A percentile compares a stretch with the other conserved stretches of the same genome.
Evolutionary conservation across 2,329 filamentous ascomycete genomes (phyloP).

Genomic region (Lachnellula subtilissima): DNA sequence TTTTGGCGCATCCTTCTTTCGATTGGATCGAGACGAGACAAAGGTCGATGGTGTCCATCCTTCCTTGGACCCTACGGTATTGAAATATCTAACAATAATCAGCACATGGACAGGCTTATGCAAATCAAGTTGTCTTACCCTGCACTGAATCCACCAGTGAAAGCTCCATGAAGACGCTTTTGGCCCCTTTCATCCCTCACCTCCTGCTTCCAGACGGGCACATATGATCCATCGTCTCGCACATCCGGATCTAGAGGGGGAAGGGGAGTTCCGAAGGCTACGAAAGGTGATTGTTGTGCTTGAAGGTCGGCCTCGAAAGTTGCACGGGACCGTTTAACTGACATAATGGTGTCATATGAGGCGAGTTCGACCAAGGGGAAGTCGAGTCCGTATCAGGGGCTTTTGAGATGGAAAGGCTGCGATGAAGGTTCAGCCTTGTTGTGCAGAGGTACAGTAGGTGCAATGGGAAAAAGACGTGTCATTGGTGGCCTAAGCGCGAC

Average conservation of each 20-base stretch:
- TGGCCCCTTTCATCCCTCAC: slow-evolving; percentile 88
- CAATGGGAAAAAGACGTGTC: not conserved
- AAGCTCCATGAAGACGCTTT: slow-evolving; percentile 89
- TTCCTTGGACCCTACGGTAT: slow-evolving; percentile 96
- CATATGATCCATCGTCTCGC: slow-evolving; percentile 85
- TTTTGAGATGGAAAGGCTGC: slow-evolving; percentile 6
- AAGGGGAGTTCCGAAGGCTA: slow-evolving; percentile 77
- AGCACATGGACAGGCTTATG: slow-evolving; percentile 6
- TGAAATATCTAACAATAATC: slow-evolving; percentile 69
- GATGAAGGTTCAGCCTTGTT: slow-evolving; percentile 8
- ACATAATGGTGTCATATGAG: slow-evolving; percentile 47
- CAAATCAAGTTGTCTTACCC: slow-evolving; percentile 55
- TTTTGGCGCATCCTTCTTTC: slow-evolving; percentile 61
- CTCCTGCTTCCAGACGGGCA: slow-evolving; percentile 98
- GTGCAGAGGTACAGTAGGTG: not conserved
- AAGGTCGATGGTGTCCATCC: slow-evolving; percentile 94
- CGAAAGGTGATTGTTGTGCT: slow-evolving; percentile 66
- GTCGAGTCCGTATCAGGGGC: not conserved
- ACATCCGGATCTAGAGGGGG: slow-evolving; percentile 70
- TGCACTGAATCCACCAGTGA: slow-evolving; percentile 94
- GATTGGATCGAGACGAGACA: slow-evolving; percentile 79
- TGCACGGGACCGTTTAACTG: slow-evolving; percentile 72
- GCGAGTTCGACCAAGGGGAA: not conserved
- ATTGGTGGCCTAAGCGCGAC: not conserved
- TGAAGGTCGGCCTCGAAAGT: slow-evolving; percentile 72